phyloP scores from a whole-genome alignment of 345 rosid species.

The Ceriops zippeliana region DNA sequence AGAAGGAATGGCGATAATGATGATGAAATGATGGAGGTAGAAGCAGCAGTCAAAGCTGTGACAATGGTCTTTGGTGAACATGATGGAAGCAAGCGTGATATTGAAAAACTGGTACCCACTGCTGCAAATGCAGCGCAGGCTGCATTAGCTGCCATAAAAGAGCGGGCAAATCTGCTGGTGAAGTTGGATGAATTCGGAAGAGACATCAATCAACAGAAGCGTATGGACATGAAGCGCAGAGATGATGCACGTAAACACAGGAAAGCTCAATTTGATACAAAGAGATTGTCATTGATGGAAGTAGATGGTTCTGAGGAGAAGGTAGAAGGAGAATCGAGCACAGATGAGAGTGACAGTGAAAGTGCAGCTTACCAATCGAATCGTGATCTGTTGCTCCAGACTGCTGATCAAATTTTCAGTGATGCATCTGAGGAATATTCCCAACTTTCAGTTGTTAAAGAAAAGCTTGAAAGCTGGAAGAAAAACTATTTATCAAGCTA shows the following conservation, averaged over 20 bases:
- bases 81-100: constrained; percentile 36
- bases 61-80: constrained; percentile 50
- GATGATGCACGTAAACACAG: constrained; percentile 77
- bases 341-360: constrained; percentile 95
- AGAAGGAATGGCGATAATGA: constrained; percentile 78
- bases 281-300: constrained; percentile 66
- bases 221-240: constrained; percentile 70
- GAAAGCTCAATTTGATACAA: constrained; percentile 67
- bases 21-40: constrained; percentile 82
- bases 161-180: constrained; percentile 52
- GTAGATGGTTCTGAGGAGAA: constrained; percentile 50
- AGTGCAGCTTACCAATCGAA: constrained; percentile 69
- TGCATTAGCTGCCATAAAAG: constrained; percentile 61
- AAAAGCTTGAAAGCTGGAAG: constrained; percentile 83
- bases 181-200: constrained; percentile 96
- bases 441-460: constrained; percentile 71
- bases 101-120: constrained; percentile 9
- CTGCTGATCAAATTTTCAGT: constrained; percentile 76
- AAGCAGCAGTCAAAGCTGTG: constrained; percentile 88
- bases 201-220: constrained; percentile 80
- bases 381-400: constrained; percentile 58
- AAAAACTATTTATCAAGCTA: constrained; percentile 67
- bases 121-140: constrained; percentile 75
- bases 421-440: constrained; percentile 93
- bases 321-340: constrained; percentile 95